These are phyloP conservation scores for Thyridium curvatum DNA, from an alignment of 2,329 filamentous ascomycete genomes.

Conservation along the genomic window DNA sequence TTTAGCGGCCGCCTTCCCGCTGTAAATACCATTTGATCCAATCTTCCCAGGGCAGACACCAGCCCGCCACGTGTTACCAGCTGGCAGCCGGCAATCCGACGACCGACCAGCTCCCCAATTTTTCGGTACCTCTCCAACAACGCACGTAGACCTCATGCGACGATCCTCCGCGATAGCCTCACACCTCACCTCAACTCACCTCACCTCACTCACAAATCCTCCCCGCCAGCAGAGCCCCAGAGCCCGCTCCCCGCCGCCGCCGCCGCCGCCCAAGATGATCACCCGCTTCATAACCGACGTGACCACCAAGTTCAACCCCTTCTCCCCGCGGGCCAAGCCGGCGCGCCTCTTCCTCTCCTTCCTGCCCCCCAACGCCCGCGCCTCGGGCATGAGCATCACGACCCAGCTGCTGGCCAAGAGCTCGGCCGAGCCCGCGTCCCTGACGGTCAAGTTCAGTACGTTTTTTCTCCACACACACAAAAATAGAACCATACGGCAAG, in stretches of 20 bases:
- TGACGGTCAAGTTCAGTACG: conserved; percentile 83
- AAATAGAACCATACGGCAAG: too few species aligned
- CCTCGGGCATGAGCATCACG: conserved; percentile 67
- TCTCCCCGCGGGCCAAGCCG: conserved; percentile 71
- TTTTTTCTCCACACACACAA: too few species aligned
- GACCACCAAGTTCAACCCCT: conserved; percentile 85
- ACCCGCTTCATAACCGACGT: conserved; percentile 83
- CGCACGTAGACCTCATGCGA: too few species aligned
- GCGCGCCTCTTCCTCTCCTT: conserved; percentile 83
- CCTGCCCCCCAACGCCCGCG: conserved; percentile 73
- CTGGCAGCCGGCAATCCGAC: too few species aligned
- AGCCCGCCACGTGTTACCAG: too few species aligned
- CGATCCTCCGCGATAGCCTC: too few species aligned
- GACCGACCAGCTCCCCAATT: too few species aligned
- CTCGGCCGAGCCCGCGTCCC: conserved; percentile 60
- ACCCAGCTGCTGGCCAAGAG: conserved; percentile 67
- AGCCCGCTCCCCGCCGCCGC: not conserved
- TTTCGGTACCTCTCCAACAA: too few species aligned
- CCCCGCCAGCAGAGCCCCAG: not conserved
- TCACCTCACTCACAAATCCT: not conserved
- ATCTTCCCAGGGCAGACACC: too few species aligned
- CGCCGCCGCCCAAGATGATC: conserved; percentile 54
- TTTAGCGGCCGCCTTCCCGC: too few species aligned
- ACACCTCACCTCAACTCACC: not conserved
- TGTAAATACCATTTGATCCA: too few species aligned